A percentile compares a stretch with the other conserved stretches of the same genome.
Conservation (phyloP, 352 stramenopile species). For the Globisporangium cederbergense region DNA sequence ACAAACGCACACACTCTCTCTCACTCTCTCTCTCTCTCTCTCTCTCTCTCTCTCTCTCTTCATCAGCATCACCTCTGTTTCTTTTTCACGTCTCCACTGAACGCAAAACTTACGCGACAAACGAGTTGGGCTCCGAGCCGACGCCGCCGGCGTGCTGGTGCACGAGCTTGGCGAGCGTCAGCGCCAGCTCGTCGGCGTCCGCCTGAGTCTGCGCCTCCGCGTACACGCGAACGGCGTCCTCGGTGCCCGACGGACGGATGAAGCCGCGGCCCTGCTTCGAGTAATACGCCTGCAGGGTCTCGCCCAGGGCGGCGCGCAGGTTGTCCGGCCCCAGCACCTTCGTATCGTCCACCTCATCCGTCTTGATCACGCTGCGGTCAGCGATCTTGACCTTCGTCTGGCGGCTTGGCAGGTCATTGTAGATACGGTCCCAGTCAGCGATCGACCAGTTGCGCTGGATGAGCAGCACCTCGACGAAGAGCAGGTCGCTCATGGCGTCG, state of each 20-base stretch:
- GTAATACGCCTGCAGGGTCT: constrained; percentile 46
- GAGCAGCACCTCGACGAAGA: constrained; percentile 96
- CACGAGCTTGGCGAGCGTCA: constrained; percentile 78
- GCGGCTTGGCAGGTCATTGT: constrained; percentile 92
- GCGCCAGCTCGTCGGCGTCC: constrained; percentile 88
- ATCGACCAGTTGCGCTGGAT: constrained; percentile 87
- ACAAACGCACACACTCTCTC: neutral
- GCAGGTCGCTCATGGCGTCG: constrained; percentile 95
- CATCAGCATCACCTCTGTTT: neutral
- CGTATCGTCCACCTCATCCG: constrained; percentile 66
- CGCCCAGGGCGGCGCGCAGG: constrained; percentile 54
- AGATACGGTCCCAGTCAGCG: constrained; percentile 92
- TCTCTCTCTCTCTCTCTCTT: too few relatives aligned
- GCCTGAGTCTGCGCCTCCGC: constrained; percentile 92
- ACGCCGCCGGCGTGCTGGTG: constrained; percentile 75
- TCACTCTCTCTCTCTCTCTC: too few relatives aligned
- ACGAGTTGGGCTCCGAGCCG: constrained; percentile 53
- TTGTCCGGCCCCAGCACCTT: constrained; percentile 53
- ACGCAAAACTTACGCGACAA: constrained; percentile 51
- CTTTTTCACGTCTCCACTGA: neutral
- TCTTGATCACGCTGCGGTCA: constrained; percentile 60
- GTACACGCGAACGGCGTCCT: constrained; percentile 98
- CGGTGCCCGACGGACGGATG: constrained; percentile 96
- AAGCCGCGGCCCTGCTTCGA: constrained; percentile 85
- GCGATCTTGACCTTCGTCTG: constrained; percentile 86